Evolutionary conservation across 345 rosid species (phyloP), one percentile per base, ranked within the genome.

Genomic region (Alliaria petiolata): DNA sequence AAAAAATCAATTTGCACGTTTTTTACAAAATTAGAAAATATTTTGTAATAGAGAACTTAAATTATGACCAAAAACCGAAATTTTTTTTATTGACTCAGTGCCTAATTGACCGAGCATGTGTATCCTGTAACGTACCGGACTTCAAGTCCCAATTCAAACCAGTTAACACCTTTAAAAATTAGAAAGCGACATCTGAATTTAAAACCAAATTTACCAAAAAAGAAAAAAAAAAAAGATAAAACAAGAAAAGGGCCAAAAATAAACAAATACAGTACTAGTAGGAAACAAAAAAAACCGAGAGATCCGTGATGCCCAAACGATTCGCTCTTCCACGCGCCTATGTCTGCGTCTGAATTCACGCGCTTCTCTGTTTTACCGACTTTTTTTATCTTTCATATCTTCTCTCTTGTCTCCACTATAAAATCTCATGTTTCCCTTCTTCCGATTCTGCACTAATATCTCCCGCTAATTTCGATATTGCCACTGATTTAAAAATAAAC

Each of bases 221-320:
- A 5, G 44, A 47, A 38, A 73, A 72, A 55, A n/a, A n/a, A 4
- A 56, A 33, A 5, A 65, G 6, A 40, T 28, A 62, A 30, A 62
- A 46, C 52, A 26, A 45, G 16, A 31, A 72, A 70, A 60, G 15
- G 22, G 8, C 16, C 45, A 12, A 31, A 69, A 44, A 36, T 42
- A 62, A 43, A 36, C 10, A 28, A 28, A 28, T 3, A n/a, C n/a
- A n/a, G n/a, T n/a, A 22, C 25, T 22, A 1, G 25, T 22, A 22
- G 31, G 42, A 1, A 8, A 2, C n/a, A 57, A 19, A 54, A 10
- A 5, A 25, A 49, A 46, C 80, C 69, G 62, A 71, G 82, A 67
- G 65, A 73, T 79, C 84, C 88, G 84, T 84, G 90, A 83, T 76
- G 81, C 65, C 65, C 82, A 26, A 58, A 45, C 76, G 53, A 54